Percentiles rank a stretch among this genome's conserved stretches.
Conservation (phyloP, 345 rosid species). For the Leavenworthia alabamica region DNA sequence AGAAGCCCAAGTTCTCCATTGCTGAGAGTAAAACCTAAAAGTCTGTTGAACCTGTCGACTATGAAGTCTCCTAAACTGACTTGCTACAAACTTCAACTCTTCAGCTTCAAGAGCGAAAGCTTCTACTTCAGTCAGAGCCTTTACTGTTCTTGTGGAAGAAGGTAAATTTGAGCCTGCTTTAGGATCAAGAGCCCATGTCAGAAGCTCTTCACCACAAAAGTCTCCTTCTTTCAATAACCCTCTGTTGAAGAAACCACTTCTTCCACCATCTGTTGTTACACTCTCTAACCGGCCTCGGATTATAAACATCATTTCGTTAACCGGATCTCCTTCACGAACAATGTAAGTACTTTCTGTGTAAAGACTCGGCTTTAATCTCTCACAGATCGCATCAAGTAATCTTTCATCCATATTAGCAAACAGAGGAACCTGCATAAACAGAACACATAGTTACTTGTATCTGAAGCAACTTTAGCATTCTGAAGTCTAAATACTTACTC, state of each 20-base stretch:
- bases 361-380: conserved; percentile 73
- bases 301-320: conserved; percentile 83
- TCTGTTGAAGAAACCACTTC: conserved; percentile 83
- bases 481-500: conserved; percentile 44
- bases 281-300: conserved; percentile 82
- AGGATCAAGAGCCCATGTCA: conserved; percentile 95
- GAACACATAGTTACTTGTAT: not conserved
- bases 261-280: conserved; percentile 86
- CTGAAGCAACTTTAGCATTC: not conserved
- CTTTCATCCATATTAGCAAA: conserved; percentile 91
- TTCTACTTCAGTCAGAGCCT: conserved; percentile 72
- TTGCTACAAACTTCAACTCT: conserved; percentile 75
- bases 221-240: conserved; percentile 62
- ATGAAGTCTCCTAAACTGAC: conserved; percentile 82
- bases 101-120: conserved; percentile 85
- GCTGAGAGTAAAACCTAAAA: conserved; percentile 85
- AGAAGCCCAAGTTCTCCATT: conserved; percentile 93
- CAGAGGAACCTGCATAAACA: conserved; percentile 60
- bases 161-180: conserved; percentile 71
- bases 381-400: conserved; percentile 77
- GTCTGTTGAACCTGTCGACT: conserved; percentile 86
- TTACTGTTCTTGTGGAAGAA: conserved; percentile 76
- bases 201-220: conserved; percentile 89
- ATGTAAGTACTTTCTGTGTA: conserved; percentile 67
- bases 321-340: conserved; percentile 94